phyloP scores from a whole-genome alignment of 495 filamentous ascomycete species.

The Penicillium atrosanguineum region DNA sequence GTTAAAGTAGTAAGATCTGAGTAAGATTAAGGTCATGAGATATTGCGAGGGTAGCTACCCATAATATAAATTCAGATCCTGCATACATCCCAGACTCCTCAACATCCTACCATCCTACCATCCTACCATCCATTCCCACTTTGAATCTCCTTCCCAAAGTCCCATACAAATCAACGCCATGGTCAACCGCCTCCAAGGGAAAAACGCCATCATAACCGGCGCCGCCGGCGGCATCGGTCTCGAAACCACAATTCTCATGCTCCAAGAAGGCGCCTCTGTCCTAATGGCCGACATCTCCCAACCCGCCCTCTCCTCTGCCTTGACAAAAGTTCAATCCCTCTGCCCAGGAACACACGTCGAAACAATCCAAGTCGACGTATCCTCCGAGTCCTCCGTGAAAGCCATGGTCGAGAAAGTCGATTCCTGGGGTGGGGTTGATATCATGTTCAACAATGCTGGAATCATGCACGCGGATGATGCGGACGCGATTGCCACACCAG shows the following conservation, averaged over 20 bases:
- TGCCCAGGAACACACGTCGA: constrained; percentile 36
- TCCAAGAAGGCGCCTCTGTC: constrained; percentile 81
- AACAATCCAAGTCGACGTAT: constrained; percentile 44
- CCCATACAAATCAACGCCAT: constrained; percentile 10
- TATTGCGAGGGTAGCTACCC: no score
- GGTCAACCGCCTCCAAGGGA: constrained; percentile 69
- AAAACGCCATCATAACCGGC: constrained; percentile 89
- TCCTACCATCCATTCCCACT: background rate
- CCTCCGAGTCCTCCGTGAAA: constrained; percentile 70
- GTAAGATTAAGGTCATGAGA: background rate
- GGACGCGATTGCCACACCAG: constrained; percentile 79
- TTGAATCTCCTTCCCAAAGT: background rate
- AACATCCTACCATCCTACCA: no score
- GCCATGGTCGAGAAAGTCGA: constrained; percentile 65
- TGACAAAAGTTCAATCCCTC: constrained; percentile 62
- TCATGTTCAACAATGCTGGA: constrained; percentile 98
- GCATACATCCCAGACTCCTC: background rate
- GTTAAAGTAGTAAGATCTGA: no score
- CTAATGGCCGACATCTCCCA: constrained; percentile 80
- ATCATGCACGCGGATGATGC: constrained; percentile 93
- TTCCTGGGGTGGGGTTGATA: constrained; percentile 82
- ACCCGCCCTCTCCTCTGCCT: constrained; percentile 64
- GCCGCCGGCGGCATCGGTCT: constrained; percentile 73
- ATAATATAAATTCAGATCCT: background rate
- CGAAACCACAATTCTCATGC: constrained; percentile 87